These are phyloP conservation scores for Centrapalus pauciflorus DNA, from an alignment of 129 eudicot species.

Conservation along the genomic window DNA sequence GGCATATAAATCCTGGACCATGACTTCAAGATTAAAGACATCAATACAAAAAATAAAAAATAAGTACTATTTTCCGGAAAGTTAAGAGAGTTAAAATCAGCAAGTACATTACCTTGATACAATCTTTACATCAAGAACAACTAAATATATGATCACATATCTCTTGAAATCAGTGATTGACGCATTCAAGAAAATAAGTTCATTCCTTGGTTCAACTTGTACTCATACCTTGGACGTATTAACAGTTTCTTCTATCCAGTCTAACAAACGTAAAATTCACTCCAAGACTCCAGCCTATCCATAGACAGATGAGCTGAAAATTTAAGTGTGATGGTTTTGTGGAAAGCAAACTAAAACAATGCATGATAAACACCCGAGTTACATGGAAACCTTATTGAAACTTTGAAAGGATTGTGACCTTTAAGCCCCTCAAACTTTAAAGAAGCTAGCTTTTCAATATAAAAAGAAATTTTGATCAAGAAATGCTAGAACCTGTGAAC, in stretches of 20 bases:
- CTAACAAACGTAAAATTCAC: background rate
- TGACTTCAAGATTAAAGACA: background rate
- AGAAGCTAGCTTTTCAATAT: too few species aligned
- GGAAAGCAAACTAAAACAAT: background rate
- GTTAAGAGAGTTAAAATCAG: too few species aligned
- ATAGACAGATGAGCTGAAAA: background rate
- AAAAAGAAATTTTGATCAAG: too few species aligned
- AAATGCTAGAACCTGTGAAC: too few species aligned
- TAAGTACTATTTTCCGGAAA: too few species aligned
- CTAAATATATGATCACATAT: background rate
- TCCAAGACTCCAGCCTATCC: background rate
- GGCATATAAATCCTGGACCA: background rate
- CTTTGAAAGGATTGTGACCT: too few species aligned
- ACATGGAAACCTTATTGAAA: too few species aligned
- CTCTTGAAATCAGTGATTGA: background rate
- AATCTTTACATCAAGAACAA: conserved; percentile 3
- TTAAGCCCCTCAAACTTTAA: too few species aligned
- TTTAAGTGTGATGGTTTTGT: background rate
- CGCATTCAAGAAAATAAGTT: background rate
- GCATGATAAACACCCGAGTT: background rate
- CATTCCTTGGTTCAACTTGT: background rate
- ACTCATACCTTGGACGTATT: background rate
- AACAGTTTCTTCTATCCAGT: background rate
- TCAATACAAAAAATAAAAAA: background rate
- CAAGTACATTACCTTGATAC: background rate